Conservation (phyloP, 495 filamentous ascomycete genomes). For the Darksidea phi region DNA sequence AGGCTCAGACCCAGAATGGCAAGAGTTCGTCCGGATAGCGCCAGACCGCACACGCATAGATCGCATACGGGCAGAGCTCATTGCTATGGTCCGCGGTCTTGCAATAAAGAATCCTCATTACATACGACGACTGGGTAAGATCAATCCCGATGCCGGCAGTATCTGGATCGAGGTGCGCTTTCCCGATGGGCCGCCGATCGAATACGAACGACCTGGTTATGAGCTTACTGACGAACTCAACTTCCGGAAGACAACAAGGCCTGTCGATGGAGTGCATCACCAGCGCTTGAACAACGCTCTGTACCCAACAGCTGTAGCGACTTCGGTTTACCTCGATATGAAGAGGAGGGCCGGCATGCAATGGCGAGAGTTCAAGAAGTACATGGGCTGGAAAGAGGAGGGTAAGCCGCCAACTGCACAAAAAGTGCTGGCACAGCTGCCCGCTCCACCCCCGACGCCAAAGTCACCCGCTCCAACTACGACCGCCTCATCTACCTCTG, state of each 20-base stretch:
- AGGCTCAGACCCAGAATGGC: constrained; percentile 68
- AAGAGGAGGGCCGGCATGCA: constrained; percentile 29
- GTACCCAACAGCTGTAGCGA: constrained; percentile 45
- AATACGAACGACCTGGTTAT: constrained; percentile 60
- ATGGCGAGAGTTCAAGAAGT: constrained; percentile 14
- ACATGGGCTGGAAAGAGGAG: constrained; percentile 11
- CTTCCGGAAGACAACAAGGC: constrained; percentile 53
- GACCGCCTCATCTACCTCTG: neutral
- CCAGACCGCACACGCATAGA: constrained; percentile 51
- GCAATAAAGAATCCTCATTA: constrained; percentile 26
- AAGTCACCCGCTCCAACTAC: neutral
- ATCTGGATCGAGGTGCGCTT: constrained; percentile 63
- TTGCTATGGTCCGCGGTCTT: constrained; percentile 44
- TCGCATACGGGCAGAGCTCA: constrained; percentile 57
- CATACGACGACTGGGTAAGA: constrained; percentile 49
- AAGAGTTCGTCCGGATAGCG: constrained; percentile 59
- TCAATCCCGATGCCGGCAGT: constrained; percentile 47
- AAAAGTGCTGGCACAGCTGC: neutral
- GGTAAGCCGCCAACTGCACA: neutral
- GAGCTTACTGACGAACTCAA: constrained; percentile 53
- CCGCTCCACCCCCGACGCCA: neutral
- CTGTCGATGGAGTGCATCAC: constrained; percentile 46
- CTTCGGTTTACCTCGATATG: constrained; percentile 43
- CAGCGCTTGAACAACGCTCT: constrained; percentile 44
- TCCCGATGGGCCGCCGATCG: constrained; percentile 58